Percentiles rank a stretch among this genome's conserved stretches.
These are phyloP conservation scores for Botryotinia globosa DNA, from an alignment of 2,329 filamentous ascomycete species.

Conservation along the genomic window DNA sequence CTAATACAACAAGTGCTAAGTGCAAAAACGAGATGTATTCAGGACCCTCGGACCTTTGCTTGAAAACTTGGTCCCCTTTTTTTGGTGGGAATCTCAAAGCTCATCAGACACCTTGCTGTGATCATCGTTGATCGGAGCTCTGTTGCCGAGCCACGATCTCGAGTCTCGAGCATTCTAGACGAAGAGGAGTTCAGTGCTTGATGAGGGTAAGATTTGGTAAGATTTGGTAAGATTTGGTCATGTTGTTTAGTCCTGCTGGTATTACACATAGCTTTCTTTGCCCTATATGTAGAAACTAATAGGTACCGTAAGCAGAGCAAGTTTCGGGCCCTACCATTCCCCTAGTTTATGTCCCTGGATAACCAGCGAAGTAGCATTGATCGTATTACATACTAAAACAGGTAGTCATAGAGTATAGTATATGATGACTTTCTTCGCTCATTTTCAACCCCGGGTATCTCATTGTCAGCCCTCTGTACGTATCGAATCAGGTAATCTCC, in stretches of 20 bases:
- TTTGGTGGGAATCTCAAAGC: not conserved
- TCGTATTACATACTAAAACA: not conserved
- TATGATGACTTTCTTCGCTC: conserved; percentile 17
- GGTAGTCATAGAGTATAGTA: conserved; percentile 15
- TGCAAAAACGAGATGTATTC: not conserved
- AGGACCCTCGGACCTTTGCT: not conserved
- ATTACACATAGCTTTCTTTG: not conserved
- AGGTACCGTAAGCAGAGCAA: not conserved
- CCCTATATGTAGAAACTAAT: not conserved
- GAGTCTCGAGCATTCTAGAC: not conserved
- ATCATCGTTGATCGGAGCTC: not conserved
- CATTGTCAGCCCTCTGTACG: conserved; percentile 27
- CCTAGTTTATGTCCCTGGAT: too few relatives aligned
- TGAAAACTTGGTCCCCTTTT: not conserved
- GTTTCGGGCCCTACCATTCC: not conserved
- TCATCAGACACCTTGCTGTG: not conserved
- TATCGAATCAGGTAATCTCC: conserved; percentile 58
- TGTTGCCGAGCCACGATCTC: not conserved
- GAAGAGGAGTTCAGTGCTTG: not conserved
- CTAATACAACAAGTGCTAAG: not conserved
- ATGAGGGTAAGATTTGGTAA: not conserved
- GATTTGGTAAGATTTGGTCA: too few relatives aligned
- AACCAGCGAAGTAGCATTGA: not conserved
- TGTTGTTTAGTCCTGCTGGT: not conserved
- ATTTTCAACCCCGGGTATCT: not conserved